Evolutionary conservation across 2,329 filamentous ascomycete species (phyloP), one percentile per base, ranked within the genome.

Genomic region (Dichotomopilus funicola): DNA sequence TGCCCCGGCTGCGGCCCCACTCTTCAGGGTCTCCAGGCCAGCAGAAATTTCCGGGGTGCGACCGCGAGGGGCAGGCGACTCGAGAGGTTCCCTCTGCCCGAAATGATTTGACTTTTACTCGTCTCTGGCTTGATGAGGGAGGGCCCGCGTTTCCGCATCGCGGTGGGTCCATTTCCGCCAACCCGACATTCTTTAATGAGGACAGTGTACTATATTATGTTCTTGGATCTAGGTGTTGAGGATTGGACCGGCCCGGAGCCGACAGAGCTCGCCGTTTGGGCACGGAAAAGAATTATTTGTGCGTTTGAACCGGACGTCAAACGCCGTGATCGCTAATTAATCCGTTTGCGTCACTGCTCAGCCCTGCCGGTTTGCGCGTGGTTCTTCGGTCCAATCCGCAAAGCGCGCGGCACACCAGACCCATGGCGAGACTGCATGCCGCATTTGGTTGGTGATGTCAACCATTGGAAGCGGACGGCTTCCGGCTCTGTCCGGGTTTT

Each of bases 11-110:
- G 43, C 43, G 61, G 59, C 59, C 59, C 63, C 62, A 61, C 62
- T 40, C n/a, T 44, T 33, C 37, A 46, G 33, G 38, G 61, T 64
- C 62, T 63, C 63, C 62, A 65, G 62, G 59, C 57, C 59, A 56
- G 60, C 55, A 63, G 57, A 65, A 61, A 61, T 61, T 64, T 64
- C 55, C 51, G 19, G 19, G 19, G 19, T 27, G 19, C 19, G 19
- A 27, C 19, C 19, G 19, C 19, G 19, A 27, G 19, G 19, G 19
- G 19, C 19, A 27, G 3, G 19, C 19, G 19, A 27, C 19, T 27
- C 19, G 2, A 27, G 19, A 54, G 5, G 9, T 55, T 47, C 53
- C 53, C 41, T 56, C 53, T 59, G 52, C 51, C 62, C 58, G 57
- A 57, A 43, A 27, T 27, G 19, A n/a, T 27, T 27, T 27, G 19